Percentiles rank a stretch among this genome's conserved stretches.
These are phyloP conservation scores for Singerocomus inundabilis DNA, from an alignment of 1,284 basidiomycete species.

Conservation along the genomic window DNA sequence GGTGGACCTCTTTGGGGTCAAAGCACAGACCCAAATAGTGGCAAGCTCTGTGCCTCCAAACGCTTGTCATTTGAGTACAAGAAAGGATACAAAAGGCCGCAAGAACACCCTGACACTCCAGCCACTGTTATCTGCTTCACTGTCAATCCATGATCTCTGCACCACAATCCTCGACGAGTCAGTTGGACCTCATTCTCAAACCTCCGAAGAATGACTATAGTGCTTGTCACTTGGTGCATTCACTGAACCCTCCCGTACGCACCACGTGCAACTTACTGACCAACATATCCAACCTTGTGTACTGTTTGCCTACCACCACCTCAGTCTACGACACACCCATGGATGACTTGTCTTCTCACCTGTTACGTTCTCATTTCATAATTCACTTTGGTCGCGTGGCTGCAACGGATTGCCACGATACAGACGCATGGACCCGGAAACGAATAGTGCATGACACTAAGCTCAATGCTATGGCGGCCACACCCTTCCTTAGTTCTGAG, in stretches of 20 bases:
- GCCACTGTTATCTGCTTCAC: neutral
- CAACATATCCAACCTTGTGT: constrained; percentile 8
- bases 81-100: constrained; percentile 25
- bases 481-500: constrained; percentile 13
- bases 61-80: constrained; percentile 4
- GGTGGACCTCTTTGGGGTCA: constrained; percentile 11
- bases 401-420: constrained; percentile 26
- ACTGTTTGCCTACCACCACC: neutral
- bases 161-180: neutral
- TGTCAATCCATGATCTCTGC: constrained; percentile 9
- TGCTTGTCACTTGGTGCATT: neutral
- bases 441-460: constrained; percentile 11
- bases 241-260: neutral
- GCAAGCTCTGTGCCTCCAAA: constrained; percentile 7
- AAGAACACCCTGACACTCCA: neutral
- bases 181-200: neutral
- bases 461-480: constrained; percentile 8
- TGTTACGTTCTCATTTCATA: constrained; percentile 9
- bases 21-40: constrained; percentile 11
- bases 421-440: constrained; percentile 23
- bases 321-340: neutral
- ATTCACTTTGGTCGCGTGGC: constrained; percentile 24
- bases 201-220: neutral
- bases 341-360: constrained; percentile 5
- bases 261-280: constrained; percentile 3